Percentiles rank a stretch among this genome's conserved stretches.
phyloP scores from a whole-genome alignment of 768 basidiomycete species.

The Trametes cingulata region DNA sequence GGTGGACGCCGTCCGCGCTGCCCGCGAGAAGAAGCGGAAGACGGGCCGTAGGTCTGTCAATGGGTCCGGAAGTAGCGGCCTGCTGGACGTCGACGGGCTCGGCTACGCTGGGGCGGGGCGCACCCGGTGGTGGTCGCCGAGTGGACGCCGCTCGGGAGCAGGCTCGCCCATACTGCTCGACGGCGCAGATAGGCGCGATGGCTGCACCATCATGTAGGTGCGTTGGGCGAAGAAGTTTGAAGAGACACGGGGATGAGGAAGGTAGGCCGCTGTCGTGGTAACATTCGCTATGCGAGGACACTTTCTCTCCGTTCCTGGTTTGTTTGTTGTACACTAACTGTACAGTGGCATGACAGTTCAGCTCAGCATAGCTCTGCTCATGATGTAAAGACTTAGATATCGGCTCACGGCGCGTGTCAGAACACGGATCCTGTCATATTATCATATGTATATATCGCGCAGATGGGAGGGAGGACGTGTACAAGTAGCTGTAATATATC shows the following conservation, averaged over 20 bases:
- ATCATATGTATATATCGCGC: slow-evolving; percentile 3
- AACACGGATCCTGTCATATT: neutral
- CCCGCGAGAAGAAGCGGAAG: slow-evolving; percentile 68
- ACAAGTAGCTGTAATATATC: slow-evolving; percentile 18
- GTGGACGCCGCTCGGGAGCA: slow-evolving; percentile 47
- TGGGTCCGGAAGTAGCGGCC: slow-evolving; percentile 32
- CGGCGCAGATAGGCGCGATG: slow-evolving; percentile 46
- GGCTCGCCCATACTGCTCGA: slow-evolving; percentile 50
- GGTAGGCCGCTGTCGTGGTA: slow-evolving; percentile 5
- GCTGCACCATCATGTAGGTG: slow-evolving; percentile 67
- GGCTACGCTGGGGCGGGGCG: slow-evolving; percentile 13
- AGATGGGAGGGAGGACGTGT: neutral
- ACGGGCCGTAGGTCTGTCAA: slow-evolving; percentile 45
- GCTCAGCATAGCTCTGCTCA: neutral
- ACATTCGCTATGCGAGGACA: neutral
- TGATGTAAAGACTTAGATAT: slow-evolving; percentile 4
- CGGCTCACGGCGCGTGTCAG: neutral
- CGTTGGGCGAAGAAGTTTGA: neutral
- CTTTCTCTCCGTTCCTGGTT: neutral
- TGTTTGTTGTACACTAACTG: slow-evolving; percentile 18
- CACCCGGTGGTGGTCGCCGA: slow-evolving; percentile 55
- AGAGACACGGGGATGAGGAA: slow-evolving; percentile 5
- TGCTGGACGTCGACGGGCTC: slow-evolving; percentile 28
- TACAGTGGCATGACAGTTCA: slow-evolving; percentile 11
- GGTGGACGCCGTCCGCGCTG: slow-evolving; percentile 71